Conservation (phyloP, 331 rosid genomes). For the Stylosanthes scabra region DNA sequence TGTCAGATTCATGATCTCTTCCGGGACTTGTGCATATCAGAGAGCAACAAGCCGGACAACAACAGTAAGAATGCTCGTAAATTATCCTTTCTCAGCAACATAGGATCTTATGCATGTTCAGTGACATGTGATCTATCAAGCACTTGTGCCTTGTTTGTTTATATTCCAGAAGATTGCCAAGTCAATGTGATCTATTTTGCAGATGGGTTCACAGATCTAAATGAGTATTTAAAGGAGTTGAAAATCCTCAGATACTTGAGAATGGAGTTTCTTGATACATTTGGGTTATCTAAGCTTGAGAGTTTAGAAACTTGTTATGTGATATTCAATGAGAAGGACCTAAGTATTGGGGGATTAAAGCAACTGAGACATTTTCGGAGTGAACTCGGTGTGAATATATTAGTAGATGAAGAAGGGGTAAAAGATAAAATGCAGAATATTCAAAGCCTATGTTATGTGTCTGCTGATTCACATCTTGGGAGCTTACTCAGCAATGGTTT, state of each 20-base stretch:
- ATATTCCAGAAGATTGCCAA: not conserved
- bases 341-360: slow-evolving; percentile 2
- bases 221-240: not conserved
- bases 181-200: not conserved
- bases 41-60: not conserved
- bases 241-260: not conserved
- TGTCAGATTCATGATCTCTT: slow-evolving; percentile 46
- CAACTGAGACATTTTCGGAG: not conserved
- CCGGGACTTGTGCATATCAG: slow-evolving; percentile 32
- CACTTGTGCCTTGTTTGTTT: not conserved
- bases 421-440: not conserved
- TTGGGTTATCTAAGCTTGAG: not conserved
- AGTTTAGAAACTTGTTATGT: slow-evolving; percentile 1
- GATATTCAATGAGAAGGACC: not conserved
- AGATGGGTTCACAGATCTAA: not conserved
- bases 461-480: not conserved
- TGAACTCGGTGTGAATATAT: not conserved
- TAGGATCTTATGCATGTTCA: not conserved
- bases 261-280: not conserved
- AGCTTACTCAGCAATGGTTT: not conserved
- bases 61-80: not conserved
- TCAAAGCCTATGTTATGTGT: not conserved
- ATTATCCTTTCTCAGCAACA: not conserved
- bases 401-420: not conserved
- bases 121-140: not conserved